These are phyloP conservation scores for Vachellia pachyceras DNA, from an alignment of 306 rosid species.

Conservation along the genomic window DNA sequence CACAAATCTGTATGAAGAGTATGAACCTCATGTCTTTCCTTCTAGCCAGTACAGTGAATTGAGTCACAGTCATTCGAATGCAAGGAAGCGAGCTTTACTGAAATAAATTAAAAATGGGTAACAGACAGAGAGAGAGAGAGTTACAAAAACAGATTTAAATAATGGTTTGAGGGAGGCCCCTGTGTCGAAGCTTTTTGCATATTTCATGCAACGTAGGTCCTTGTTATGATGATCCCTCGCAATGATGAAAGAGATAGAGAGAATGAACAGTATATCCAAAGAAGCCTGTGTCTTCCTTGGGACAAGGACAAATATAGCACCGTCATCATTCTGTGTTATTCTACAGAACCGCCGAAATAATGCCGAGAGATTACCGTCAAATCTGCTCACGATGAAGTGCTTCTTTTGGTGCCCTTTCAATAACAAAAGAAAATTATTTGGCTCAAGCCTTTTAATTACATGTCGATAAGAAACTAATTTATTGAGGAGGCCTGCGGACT, in stretches of 20 bases:
- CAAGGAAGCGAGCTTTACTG: not conserved
- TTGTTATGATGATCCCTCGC: constrained; percentile 52
- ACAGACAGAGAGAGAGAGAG: not conserved
- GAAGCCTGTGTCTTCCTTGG: constrained; percentile 49
- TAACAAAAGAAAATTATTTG: too few relatives aligned
- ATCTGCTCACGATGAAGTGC: constrained; percentile 30
- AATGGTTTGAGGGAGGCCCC: constrained; percentile 42
- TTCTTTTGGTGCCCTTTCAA: constrained; percentile 44
- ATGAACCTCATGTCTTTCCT: not conserved
- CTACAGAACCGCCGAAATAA: constrained; percentile 44
- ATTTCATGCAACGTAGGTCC: constrained; percentile 49
- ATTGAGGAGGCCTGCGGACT: too few relatives aligned
- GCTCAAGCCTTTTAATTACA: too few relatives aligned
- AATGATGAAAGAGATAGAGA: constrained; percentile 62
- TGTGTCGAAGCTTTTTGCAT: constrained; percentile 41
- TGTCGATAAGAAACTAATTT: too few relatives aligned
- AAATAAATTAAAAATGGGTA: too few relatives aligned
- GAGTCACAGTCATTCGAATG: constrained; percentile 4
- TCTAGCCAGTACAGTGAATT: constrained; percentile 16
- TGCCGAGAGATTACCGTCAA: constrained; percentile 48
- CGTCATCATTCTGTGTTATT: constrained; percentile 51
- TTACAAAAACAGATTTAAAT: not conserved
- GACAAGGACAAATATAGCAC: constrained; percentile 59
- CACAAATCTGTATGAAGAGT: constrained; percentile 18
- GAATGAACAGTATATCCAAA: constrained; percentile 41